Base-by-base conservation (phyloP, 2,329 filamentous ascomycete genomes). In the Neoascochyta sp. region DNA sequence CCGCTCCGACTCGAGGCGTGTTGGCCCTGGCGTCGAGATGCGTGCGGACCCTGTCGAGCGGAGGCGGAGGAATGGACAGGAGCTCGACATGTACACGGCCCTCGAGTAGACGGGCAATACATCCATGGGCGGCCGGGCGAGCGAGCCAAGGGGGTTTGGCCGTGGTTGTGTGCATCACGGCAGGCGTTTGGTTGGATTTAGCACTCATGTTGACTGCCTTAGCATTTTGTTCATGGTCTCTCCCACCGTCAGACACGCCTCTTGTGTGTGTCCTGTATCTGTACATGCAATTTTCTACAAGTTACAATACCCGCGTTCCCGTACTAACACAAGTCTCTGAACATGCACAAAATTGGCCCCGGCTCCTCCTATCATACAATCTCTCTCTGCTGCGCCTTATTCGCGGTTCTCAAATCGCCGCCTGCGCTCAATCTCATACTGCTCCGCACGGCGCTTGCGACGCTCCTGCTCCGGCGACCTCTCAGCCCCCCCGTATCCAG, bases 11-110 rank as follows among this genome's bases (percentile, higher is more conserved):
- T 68, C 73, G 26, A 76, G 83, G 40, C 64, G 83, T 17, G 75
- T 89, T 29, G 88, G 88, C 0, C 86, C 87, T 3, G 88, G 89
- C 9, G 79, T 95, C 42, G 88, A 94, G 63, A 73, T 89, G 44
- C 74, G 80, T 52, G 78, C 89, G 32, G 74, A 80, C 54, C 75
- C 78, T 23, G 67, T 75, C 36, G 72, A 71, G 58, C 67, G 73
- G 41, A 66, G 74, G 54, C 61, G 72, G 48, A 66, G 69, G 47
- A 63, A 63, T 37, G 66, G 66, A 21, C 67, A 71, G 50, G 74
- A 76, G 47, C 52, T 90, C 52, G 70, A 79, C 36, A 79, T 83
- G 53, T 73, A 83, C 46, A 76, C 83, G 10, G 77, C 79, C 43
- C 54, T 87, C 63, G 83, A 90, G 67, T 85, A 54, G 50, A n/a